Evolutionary conservation across 345 rosid genomes (phyloP).

Genomic region (Eucalyptus urophylla): DNA sequence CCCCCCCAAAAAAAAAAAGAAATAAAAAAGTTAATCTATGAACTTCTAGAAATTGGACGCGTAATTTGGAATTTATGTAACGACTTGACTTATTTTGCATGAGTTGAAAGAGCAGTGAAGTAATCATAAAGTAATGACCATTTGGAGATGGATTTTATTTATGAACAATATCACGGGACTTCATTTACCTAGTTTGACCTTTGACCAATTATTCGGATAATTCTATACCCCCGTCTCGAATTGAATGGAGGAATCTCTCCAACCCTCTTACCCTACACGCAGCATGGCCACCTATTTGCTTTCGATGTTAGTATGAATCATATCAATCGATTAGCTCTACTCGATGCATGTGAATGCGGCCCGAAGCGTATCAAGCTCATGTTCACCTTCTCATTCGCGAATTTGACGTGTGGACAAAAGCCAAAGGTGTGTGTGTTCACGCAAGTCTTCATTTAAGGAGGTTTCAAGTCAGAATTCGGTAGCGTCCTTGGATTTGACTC

Average conservation of each 20-base stretch:
- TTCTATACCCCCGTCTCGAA: not conserved
- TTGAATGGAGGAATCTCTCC: not conserved
- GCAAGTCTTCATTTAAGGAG: not conserved
- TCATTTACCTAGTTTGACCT: not conserved
- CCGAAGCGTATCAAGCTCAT: not conserved
- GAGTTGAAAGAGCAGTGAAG: too few relatives aligned
- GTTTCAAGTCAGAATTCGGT: not conserved
- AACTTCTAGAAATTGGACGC: not conserved
- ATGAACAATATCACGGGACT: fast-evolving
- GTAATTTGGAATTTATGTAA: not conserved
- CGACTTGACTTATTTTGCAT: not conserved
- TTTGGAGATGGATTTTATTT: not conserved
- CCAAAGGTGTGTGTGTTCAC: not conserved
- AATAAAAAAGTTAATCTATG: not conserved
- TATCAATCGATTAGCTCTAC: not conserved
- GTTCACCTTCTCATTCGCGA: not conserved
- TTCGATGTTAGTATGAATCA: not conserved
- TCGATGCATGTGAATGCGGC: not conserved
- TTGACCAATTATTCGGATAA: not conserved
- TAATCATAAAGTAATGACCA: not conserved
- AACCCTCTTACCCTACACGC: not conserved
- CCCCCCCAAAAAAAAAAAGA: not conserved
- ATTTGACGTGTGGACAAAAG: not conserved
- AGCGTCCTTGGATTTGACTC: not conserved
- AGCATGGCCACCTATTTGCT: not conserved